Base-by-base conservation (phyloP, 371 early-diverging fungal species). In the Catenaria anguillulae region DNA sequence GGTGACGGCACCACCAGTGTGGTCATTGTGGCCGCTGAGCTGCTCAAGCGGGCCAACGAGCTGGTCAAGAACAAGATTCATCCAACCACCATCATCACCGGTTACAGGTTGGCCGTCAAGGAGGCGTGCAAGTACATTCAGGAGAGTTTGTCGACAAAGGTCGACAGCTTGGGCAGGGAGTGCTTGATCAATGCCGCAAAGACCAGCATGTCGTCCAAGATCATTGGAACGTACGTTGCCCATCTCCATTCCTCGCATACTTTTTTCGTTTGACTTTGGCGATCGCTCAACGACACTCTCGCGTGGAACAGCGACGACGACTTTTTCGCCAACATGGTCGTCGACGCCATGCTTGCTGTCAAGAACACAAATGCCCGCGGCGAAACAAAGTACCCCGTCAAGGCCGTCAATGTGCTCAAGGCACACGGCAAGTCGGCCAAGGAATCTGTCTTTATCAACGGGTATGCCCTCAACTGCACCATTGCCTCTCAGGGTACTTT, bases 1-100 rank as follows among this genome's bases (percentile, higher is more conserved):
- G 99, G 99, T 26, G 99, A 99, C 71, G 99, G 99, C 45, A 99
- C 99, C 31, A 99, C 99, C 1, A 90, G 94, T 37, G 99, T 99
- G n/a, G 99, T 99, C 50, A 85, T 99, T 58, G 87, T 99, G 65
- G 99, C 99, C 21, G 92, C 97, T 55, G 95, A 94, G 73, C 80
- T 99, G 60, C 84, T 99, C 69, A 86, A 89, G 66, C 83, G 95
- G 64, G 99, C 99, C 67, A 91, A 93, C 68, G 93, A 94, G 63
- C 78, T 97, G 60, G 93, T 99, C 55, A 91, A 95, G 77, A 90
- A 92, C 76, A 95, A 93, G 68, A 93, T 99, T 72, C 98, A 97
- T 75, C 96, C 99, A 8, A 94, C 97, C 43, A 93, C 93, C 48
- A 94, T 99, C 74, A 97, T 99, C 71, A 87, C 88, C 59, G 99